These are phyloP conservation scores for Puccinia hordei DNA, from an alignment of 1,284 basidiomycete genomes.

Conservation along the genomic window DNA sequence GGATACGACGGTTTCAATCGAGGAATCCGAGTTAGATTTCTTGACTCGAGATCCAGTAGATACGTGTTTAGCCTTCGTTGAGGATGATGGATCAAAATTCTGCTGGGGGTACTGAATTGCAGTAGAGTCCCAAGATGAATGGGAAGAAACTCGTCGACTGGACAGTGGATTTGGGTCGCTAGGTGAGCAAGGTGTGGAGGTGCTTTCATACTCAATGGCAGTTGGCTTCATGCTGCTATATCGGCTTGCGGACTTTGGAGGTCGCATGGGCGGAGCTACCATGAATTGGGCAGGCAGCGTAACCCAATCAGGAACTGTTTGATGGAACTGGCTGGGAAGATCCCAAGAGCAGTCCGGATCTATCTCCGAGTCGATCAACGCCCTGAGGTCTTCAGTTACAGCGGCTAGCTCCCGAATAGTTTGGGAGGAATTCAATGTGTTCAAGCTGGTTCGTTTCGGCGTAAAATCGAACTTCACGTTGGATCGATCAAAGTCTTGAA, in stretches of 20 bases:
- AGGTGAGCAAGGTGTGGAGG: constrained; percentile 43
- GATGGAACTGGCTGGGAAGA: constrained; percentile 39
- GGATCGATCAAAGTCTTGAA: constrained; percentile 16
- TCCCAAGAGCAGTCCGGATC: constrained; percentile 41
- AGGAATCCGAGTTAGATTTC: constrained; percentile 34
- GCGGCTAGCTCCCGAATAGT: constrained; percentile 44
- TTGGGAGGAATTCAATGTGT: constrained; percentile 40
- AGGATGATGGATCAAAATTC: background rate
- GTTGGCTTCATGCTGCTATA: constrained; percentile 37
- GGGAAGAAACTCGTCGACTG: background rate
- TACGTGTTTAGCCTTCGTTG: constrained; percentile 22
- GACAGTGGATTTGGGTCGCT: constrained; percentile 25
- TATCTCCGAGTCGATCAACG: constrained; percentile 43
- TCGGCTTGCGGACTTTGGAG: constrained; percentile 44
- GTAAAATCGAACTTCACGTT: constrained; percentile 7
- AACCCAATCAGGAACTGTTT: constrained; percentile 41
- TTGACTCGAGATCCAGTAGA: constrained; percentile 6
- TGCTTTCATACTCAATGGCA: constrained; percentile 47
- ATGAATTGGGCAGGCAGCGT: constrained; percentile 6
- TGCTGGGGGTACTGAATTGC: background rate
- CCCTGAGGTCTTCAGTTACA: constrained; percentile 48
- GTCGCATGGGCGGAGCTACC: constrained; percentile 36
- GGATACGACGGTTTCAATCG: constrained; percentile 35
- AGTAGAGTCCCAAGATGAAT: background rate
- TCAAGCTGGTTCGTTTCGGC: constrained; percentile 34